Evolutionary conservation across 495 filamentous ascomycete genomes (phyloP), one percentile per base, ranked within the genome.

Genomic region (Bryoglossum gracile): DNA sequence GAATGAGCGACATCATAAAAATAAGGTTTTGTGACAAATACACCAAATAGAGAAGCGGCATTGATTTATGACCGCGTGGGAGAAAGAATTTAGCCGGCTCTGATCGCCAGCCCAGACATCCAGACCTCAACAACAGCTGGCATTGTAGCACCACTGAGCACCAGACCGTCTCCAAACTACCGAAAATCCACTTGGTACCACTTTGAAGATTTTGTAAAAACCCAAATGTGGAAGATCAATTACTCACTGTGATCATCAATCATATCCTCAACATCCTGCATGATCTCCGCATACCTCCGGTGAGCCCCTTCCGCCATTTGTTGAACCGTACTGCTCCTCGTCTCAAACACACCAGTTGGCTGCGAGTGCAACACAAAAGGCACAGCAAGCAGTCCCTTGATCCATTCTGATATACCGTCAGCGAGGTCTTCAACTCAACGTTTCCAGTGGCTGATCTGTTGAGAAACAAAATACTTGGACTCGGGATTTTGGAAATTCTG

Each of bases 301-400:
- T 92, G 87, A 34, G 84, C 79, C 54, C 77, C 76, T 40, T 70
- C 70, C 5, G 81, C 77, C 69, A 80, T 82, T 23, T 79, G 68
- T 8, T 77, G 70, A 37, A 85, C 76, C 28, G 67, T 76, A 28
- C 75, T 73, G 54, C 74, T 74, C 21, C 73, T 71, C 19, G 76
- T 66, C 40, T 87, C 78, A 52, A 86, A 87, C 24, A 87, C 74
- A 13, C 86, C 86, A 0, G 87, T 91, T 5, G 94, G 94, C 64
- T 96, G 89, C 9, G 89, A 95, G 63, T 95, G 89, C 39, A 99
- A 78, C 41, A 99, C 91, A 61, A 99, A 99, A 0, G 94, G 94
- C 0, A 97, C 91, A 1, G 94, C 94, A 2, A 98, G 73, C 0
- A 98, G 75, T 24, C 89, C 92, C 71, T 94, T 76, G 62, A 74